phyloP scores from a whole-genome alignment of 106 monocot genomes.

The Dactylorhiza incarnata region DNA sequence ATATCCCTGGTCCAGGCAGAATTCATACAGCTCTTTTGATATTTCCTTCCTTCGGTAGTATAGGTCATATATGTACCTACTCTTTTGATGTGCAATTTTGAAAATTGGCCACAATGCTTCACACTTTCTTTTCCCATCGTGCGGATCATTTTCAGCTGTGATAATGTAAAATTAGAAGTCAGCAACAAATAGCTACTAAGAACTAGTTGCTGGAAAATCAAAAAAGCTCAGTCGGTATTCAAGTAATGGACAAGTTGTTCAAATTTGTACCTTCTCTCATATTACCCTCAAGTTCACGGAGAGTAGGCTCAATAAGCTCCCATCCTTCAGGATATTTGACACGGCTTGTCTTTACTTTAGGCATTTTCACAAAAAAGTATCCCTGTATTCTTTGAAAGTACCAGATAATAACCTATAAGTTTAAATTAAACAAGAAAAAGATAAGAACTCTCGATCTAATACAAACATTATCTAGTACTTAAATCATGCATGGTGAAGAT shows the following conservation, averaged over 20 bases:
- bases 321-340: conserved; percentile 87
- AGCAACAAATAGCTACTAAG: neutral
- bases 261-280: conserved; percentile 78
- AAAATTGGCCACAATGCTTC: conserved; percentile 89
- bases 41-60: conserved; percentile 87
- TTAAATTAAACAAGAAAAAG: neutral
- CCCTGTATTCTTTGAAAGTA: neutral
- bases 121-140: conserved; percentile 95
- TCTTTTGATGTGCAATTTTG: conserved; percentile 72
- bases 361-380: conserved; percentile 29
- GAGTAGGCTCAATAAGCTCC: conserved; percentile 94
- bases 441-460: neutral
- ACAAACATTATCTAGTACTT: neutral
- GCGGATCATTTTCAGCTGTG: conserved; percentile 89
- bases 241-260: neutral
- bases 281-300: conserved; percentile 79
- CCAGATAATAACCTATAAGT: neutral
- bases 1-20: conserved; percentile 86
- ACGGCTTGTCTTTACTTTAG: conserved; percentile 90
- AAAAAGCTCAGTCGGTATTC: neutral
- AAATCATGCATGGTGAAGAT: neutral
- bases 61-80: conserved; percentile 81
- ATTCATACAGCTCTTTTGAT: conserved; percentile 78
- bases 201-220: neutral
- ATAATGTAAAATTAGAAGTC: neutral